Evolutionary conservation across 2,329 filamentous ascomycete species (phyloP).

Genomic region (Fulvia fulva): DNA sequence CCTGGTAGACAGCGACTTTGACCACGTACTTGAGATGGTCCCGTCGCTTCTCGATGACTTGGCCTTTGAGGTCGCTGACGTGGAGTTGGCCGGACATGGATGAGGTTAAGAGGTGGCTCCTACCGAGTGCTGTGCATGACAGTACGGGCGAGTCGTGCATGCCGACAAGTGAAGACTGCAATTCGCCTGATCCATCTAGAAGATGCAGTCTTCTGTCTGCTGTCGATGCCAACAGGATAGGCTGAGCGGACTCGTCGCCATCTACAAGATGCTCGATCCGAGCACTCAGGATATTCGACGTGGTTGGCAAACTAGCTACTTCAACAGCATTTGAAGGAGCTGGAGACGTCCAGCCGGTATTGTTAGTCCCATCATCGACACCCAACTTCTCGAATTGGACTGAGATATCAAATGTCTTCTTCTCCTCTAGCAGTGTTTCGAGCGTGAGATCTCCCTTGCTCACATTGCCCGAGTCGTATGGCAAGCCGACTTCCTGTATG

Average conservation of each 20-base stretch:
- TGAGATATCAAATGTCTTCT: slow-evolving; percentile 54
- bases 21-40: slow-evolving; percentile 60
- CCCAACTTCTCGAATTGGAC: slow-evolving; percentile 54
- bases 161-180: slow-evolving; percentile 36
- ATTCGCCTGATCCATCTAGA: slow-evolving; percentile 35
- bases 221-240: slow-evolving; percentile 42
- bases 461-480: slow-evolving; percentile 45
- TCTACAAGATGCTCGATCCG: slow-evolving; percentile 26
- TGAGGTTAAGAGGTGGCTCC: slow-evolving; percentile 48
- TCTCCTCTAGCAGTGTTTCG: slow-evolving; percentile 59
- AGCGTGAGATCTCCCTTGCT: slow-evolving; percentile 50
- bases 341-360: slow-evolving; percentile 1
- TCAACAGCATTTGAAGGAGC: slow-evolving; percentile 32
- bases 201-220: slow-evolving; percentile 50
- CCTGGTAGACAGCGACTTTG: slow-evolving; percentile 45
- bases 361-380: slow-evolving; percentile 37
- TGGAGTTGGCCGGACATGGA: slow-evolving; percentile 58
- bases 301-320: slow-evolving; percentile 43
- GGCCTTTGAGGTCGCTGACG: slow-evolving; percentile 42
- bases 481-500: slow-evolving; percentile 53
- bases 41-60: slow-evolving; percentile 46
- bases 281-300: slow-evolving; percentile 52
- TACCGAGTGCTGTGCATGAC: slow-evolving; percentile 44
- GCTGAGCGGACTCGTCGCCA: slow-evolving; percentile 3
- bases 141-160: slow-evolving; percentile 53